These are phyloP conservation scores for Penstemon davidsonii DNA, from an alignment of 257 asterid species.

Conservation along the genomic window DNA sequence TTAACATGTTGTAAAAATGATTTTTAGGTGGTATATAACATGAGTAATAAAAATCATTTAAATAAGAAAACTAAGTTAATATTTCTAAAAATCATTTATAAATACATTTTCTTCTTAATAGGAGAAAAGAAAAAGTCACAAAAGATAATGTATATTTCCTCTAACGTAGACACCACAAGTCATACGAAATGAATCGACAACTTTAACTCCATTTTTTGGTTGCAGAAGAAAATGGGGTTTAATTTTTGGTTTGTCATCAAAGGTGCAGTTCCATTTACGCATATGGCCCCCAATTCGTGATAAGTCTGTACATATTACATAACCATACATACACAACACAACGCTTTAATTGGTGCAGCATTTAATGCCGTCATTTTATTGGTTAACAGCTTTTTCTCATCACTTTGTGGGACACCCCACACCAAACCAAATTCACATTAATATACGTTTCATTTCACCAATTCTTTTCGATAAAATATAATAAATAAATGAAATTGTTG, in stretches of 20 bases:
- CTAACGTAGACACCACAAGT: background rate
- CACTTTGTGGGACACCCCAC: slow-evolving; percentile 1
- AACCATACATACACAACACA: background rate
- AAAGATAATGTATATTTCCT: background rate
- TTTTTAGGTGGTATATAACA: too few relatives aligned
- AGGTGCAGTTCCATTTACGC: slow-evolving; percentile 6
- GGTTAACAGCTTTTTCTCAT: background rate
- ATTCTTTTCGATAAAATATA: background rate
- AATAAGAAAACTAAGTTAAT: too few relatives aligned
- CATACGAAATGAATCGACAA: background rate
- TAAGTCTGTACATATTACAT: background rate
- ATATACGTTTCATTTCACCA: background rate
- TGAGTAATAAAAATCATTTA: too few relatives aligned
- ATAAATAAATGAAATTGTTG: background rate
- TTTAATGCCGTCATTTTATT: slow-evolving; percentile 15
- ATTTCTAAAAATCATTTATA: too few relatives aligned
- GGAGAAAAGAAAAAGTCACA: too few relatives aligned
- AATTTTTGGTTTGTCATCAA: slow-evolving; percentile 5
- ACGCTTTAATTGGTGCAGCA: background rate
- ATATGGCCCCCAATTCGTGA: background rate
- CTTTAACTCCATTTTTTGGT: background rate
- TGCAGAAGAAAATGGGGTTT: background rate
- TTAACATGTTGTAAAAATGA: too few relatives aligned
- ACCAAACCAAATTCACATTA: slow-evolving; percentile 24
- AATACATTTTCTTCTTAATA: too few relatives aligned